phyloP scores from a whole-genome alignment of 2,329 filamentous ascomycete genomes.

The Zymoseptoria brevis region DNA sequence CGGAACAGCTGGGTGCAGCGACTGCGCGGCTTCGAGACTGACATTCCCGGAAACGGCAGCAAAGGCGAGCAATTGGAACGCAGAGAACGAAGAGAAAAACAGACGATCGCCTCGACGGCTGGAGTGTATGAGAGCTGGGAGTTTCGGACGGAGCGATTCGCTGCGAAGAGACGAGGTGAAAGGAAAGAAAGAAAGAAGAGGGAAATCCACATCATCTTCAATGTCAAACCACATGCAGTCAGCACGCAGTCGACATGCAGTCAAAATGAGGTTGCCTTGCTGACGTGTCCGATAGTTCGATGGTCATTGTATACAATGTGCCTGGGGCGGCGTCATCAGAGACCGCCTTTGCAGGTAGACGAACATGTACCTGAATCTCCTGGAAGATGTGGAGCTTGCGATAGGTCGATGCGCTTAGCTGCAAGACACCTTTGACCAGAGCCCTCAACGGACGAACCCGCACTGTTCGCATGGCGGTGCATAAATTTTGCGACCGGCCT shows the following conservation, averaged over 20 bases:
- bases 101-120: neutral
- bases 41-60: neutral
- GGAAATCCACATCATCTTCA: neutral
- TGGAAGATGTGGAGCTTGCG: neutral
- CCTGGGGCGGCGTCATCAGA: neutral
- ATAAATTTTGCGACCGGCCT: neutral
- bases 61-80: neutral
- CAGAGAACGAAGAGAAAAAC: neutral
- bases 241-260: neutral
- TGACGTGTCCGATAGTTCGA: neutral
- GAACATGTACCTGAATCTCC: neutral
- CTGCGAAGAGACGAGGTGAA: neutral
- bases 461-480: neutral
- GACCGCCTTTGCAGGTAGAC: neutral
- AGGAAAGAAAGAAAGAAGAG: neutral
- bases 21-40: neutral
- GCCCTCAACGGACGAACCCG: neutral
- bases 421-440: neutral
- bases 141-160: neutral
- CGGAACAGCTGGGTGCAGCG: neutral
- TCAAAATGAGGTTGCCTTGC: neutral
- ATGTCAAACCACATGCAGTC: neutral
- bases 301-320: neutral
- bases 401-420: neutral
- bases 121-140: neutral